Conservation (phyloP, 129 eudicot genomes). For the Chrysanthemum lavandulifolium region DNA sequence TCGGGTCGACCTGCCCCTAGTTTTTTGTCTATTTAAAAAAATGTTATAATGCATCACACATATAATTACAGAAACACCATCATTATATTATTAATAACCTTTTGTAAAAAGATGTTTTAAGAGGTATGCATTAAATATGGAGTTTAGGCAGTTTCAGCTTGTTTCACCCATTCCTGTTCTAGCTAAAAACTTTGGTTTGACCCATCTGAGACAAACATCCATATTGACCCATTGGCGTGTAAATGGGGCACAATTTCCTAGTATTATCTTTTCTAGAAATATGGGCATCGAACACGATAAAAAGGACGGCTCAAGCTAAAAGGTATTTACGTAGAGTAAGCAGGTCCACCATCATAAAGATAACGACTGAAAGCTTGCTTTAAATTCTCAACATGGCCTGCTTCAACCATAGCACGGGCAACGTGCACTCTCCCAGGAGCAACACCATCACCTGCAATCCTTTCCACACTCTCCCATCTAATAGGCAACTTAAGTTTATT, state of each 20-base stretch:
- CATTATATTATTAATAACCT: too few relatives aligned
- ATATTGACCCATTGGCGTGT: background rate
- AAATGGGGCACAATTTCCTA: too few relatives aligned
- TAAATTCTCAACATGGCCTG: conserved; percentile 87
- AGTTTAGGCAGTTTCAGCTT: too few relatives aligned
- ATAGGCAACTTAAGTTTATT: conserved; percentile 74
- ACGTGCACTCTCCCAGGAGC: conserved; percentile 97
- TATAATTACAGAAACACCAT: too few relatives aligned
- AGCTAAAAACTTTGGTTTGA: too few relatives aligned
- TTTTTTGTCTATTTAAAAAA: too few relatives aligned
- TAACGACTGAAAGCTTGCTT: conserved; percentile 87
- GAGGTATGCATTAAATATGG: too few relatives aligned
- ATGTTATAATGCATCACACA: too few relatives aligned
- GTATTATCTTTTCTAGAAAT: too few relatives aligned
- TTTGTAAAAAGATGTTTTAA: too few relatives aligned
- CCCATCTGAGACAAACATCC: background rate
- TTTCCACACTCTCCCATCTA: conserved; percentile 74
- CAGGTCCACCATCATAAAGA: conserved; percentile 95
- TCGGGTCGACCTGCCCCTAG: too few relatives aligned
- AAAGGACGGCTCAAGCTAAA: background rate
- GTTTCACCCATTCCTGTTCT: too few relatives aligned
- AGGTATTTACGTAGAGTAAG: conserved; percentile 68
- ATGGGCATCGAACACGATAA: background rate
- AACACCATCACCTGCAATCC: conserved; percentile 88
- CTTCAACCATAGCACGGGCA: conserved; percentile 96